Evolutionary conservation across 2,329 filamentous ascomycete genomes (phyloP), one percentile per base, ranked within the genome.

Genomic region (Paecilomyces niveus): DNA sequence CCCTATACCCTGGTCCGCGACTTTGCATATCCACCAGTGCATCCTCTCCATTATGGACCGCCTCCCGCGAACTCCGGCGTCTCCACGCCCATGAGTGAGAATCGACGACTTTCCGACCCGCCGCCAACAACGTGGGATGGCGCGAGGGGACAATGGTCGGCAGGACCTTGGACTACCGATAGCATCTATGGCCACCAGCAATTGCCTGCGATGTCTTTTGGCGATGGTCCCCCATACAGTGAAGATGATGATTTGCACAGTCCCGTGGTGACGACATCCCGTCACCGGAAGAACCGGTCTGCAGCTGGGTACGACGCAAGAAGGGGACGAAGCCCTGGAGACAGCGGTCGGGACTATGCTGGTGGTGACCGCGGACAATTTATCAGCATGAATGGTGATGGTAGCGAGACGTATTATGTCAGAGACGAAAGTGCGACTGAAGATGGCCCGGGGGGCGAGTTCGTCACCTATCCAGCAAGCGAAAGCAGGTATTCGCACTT

Each of bases 201-300:
- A 68, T 80, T 95, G 15, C 88, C 90, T 9, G 89, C 89, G 21
- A 92, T 94, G 70, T 85, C 90, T 54, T 93, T 94, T 67, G 89
- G 85, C 3, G 91, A 94, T 70, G 92, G 92, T 0, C 92, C 92
- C 22, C 93, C 92, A 2, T 97, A 92, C 78, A 96, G 91, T 73
- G 92, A 97, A 76, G 92, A 97, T 68, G 92, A 97, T 67, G 94
- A 97, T 73, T 81, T 97, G 51, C 90, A 94, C 69, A 96, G 92
- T 70, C 92, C 92, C 0, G 83, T 88, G 15, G 90, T 96, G 18
- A 90, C 92, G 13, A 90, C 89, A 64, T 89, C 89, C 45, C 83
- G 89, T 59, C 92, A 96, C 73, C 88, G 89, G 69, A 96, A 94
- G 74, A 88, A 92, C 76, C 95, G 90, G 73, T 90, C 88, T 2